Percentiles rank a stretch among this genome's conserved stretches.
Evolutionary conservation across 176 grass and related monocot species (phyloP).

Genomic region (Microstegium vimineum): DNA sequence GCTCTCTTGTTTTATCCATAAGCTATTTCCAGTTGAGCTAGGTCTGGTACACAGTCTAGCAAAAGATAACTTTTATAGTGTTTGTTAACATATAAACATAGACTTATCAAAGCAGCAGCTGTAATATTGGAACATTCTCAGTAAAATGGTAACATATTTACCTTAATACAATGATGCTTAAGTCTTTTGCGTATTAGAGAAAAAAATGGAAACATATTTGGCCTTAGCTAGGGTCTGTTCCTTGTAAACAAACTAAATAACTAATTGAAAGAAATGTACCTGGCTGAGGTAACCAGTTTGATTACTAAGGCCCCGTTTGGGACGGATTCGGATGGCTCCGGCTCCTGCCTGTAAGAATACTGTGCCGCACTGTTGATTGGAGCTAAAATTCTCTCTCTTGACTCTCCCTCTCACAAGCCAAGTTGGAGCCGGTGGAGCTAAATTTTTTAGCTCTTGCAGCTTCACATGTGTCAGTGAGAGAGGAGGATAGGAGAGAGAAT

Average conservation of each 20-base stretch:
- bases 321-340: too few species aligned
- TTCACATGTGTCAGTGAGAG: too few species aligned
- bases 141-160: background rate
- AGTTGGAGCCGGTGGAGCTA: too few species aligned
- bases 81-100: background rate
- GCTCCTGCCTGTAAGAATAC: too few species aligned
- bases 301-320: background rate
- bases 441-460: too few species aligned
- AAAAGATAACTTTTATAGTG: background rate
- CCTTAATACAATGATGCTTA: too few species aligned
- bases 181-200: too few species aligned
- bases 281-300: background rate
- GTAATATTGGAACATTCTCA: background rate
- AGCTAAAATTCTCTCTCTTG: too few species aligned
- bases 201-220: background rate
- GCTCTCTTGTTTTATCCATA: slow-evolving; percentile 1
- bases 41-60: background rate
- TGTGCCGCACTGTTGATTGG: too few species aligned
- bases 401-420: too few species aligned
- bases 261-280: background rate
- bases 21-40: slow-evolving; percentile 19
- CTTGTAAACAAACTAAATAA: background rate
- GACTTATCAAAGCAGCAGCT: background rate
- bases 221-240: background rate
- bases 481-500: too few species aligned